Percentiles rank a stretch among this genome's conserved stretches.
These are phyloP conservation scores for Phytophthora colocasiae DNA, from an alignment of 352 stramenopile species.

Conservation along the genomic window DNA sequence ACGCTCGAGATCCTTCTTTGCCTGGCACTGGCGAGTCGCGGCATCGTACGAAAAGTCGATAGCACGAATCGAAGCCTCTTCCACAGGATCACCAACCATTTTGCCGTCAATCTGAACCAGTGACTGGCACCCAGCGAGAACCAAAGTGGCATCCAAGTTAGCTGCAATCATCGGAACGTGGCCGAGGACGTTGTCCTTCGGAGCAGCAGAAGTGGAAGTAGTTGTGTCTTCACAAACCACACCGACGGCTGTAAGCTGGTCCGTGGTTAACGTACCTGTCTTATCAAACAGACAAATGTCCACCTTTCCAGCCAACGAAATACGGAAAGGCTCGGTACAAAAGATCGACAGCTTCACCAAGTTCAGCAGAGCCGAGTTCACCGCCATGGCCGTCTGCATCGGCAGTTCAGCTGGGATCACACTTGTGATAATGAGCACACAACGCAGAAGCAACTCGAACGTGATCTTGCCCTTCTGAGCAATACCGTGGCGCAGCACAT, in stretches of 20 bases:
- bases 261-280: conserved; percentile 98
- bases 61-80: conserved; percentile 96
- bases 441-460: conserved; percentile 97
- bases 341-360: conserved; percentile 97
- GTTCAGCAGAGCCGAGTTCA: conserved; percentile 96
- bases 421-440: conserved; percentile 98
- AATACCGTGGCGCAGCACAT: conserved; percentile 93
- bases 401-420: conserved; percentile 98
- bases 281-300: conserved; percentile 99
- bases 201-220: conserved; percentile 33
- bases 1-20: conserved; percentile 78
- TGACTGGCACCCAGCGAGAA: conserved; percentile 95
- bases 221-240: conserved; percentile 89
- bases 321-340: conserved; percentile 98
- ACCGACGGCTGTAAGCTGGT: conserved; percentile 95
- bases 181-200: conserved; percentile 56
- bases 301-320: conserved; percentile 97
- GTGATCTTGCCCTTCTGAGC: conserved; percentile 92
- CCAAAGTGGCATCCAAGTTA: conserved; percentile 82
- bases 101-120: conserved; percentile 97
- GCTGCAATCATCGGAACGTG: conserved; percentile 88
- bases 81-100: conserved; percentile 98
- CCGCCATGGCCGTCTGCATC: conserved; percentile 97
- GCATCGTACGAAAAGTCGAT: conserved; percentile 95
- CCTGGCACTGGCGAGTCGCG: conserved; percentile 72